Conservation (phyloP, 768 basidiomycete species). For the Asterophora parasitica region DNA sequence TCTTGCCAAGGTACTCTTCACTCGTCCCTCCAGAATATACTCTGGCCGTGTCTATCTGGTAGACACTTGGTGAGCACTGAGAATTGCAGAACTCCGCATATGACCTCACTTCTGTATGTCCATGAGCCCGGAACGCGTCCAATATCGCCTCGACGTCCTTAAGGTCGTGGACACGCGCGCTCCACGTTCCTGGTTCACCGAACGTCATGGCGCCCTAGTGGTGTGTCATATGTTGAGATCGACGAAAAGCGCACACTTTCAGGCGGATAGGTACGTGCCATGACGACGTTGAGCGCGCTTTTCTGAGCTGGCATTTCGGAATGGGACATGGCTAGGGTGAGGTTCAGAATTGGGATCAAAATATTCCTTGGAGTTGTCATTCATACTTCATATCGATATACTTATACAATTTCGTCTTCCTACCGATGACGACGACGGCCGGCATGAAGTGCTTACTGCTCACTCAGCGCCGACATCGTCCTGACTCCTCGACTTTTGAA, state of each 20-base stretch:
- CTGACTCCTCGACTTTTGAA: too few species aligned
- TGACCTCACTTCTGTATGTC: constrained; percentile 32
- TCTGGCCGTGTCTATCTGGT: constrained; percentile 17
- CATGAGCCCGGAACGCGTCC: constrained; percentile 47
- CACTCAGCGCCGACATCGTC: too few species aligned
- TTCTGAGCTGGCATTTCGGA: constrained; percentile 25
- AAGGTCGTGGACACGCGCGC: constrained; percentile 37
- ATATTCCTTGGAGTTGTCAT: too few species aligned
- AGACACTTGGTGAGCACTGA: background rate
- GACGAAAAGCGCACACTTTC: background rate
- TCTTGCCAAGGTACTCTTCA: constrained; percentile 50
- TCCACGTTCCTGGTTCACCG: constrained; percentile 33
- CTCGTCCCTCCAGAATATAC: constrained; percentile 46
- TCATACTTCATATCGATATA: too few species aligned
- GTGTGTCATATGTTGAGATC: background rate
- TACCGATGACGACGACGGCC: too few species aligned
- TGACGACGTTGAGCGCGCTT: constrained; percentile 44
- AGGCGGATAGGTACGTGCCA: constrained; percentile 42
- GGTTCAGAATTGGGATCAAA: too few species aligned
- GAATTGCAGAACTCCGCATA: constrained; percentile 12
- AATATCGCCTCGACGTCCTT: constrained; percentile 42
- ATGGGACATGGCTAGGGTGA: too few species aligned
- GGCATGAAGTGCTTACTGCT: too few species aligned
- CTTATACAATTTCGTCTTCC: too few species aligned
- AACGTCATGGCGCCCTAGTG: constrained; percentile 44